A percentile compares a stretch with the other conserved stretches of the same genome.
These are phyloP conservation scores for Dunaliella sp. DNA, from an alignment of 139 green algal genomes.

Conservation along the genomic window DNA sequence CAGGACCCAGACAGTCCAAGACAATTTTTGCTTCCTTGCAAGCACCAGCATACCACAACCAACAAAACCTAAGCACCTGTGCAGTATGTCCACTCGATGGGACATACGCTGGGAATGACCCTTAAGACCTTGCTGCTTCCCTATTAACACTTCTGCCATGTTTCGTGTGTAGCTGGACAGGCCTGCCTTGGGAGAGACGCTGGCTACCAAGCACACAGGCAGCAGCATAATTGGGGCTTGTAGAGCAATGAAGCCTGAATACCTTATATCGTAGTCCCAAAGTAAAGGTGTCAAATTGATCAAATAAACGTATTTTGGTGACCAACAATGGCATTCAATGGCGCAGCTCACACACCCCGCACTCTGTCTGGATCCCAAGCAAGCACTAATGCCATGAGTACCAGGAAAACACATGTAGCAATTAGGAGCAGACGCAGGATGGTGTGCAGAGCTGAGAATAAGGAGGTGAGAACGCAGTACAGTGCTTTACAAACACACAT, in stretches of 20 bases:
- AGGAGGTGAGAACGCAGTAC: not conserved
- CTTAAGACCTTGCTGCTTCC: not conserved
- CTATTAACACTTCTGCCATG: not conserved
- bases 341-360: no score
- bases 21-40: no score
- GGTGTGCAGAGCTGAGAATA: not conserved
- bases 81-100: not conserved
- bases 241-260: no score
- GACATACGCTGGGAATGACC: not conserved
- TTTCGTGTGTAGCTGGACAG: not conserved
- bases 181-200: not conserved
- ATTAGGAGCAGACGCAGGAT: not conserved
- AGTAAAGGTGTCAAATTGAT: no score
- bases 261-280: no score
- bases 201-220: not conserved
- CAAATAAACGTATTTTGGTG: no score
- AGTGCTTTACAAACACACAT: not conserved
- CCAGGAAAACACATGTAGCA: not conserved
- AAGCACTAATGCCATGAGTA: not conserved
- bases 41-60: no score
- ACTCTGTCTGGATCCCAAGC: no score
- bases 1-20: no score
- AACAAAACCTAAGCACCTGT: no score
- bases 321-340: no score
- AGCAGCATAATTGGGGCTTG: not conserved